Conservation (phyloP, 2,329 filamentous ascomycete genomes). For the Fusarium decemcellulare region DNA sequence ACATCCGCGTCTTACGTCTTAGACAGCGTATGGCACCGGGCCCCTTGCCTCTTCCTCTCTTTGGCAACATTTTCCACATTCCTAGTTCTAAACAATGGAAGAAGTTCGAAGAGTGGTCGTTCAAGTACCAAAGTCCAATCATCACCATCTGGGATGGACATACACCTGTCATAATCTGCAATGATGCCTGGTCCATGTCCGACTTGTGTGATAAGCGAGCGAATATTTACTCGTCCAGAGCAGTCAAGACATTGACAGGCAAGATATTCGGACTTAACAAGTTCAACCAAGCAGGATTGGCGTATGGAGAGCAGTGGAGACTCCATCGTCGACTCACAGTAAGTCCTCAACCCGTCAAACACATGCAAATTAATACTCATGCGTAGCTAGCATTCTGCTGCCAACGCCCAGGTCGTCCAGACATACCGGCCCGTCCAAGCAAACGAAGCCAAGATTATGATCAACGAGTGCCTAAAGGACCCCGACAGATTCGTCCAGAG, state of each 20-base stretch:
- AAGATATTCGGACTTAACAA: slow-evolving; percentile 21
- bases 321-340: slow-evolving; percentile 16
- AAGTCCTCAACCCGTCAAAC: background rate
- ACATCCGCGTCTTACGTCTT: background rate
- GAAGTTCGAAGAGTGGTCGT: slow-evolving; percentile 23
- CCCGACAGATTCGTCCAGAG: slow-evolving; percentile 8
- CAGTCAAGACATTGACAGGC: slow-evolving; percentile 15
- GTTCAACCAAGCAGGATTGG: slow-evolving; percentile 22
- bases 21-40: background rate
- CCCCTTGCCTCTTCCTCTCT: slow-evolving; percentile 3
- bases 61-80: slow-evolving; percentile 18
- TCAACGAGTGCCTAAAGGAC: slow-evolving; percentile 8
- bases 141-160: slow-evolving; percentile 24
- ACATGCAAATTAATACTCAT: background rate
- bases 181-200: slow-evolving; percentile 28
- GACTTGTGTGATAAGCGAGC: slow-evolving; percentile 20
- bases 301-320: slow-evolving; percentile 18
- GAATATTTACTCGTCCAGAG: slow-evolving; percentile 19
- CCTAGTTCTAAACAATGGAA: slow-evolving; percentile 11
- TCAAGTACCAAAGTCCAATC: slow-evolving; percentile 12
- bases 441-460: slow-evolving; percentile 12
- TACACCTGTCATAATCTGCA: slow-evolving; percentile 17
- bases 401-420: slow-evolving; percentile 17
- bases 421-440: slow-evolving; percentile 14
- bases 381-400: slow-evolving; percentile 5